Conservation (phyloP, 2,329 filamentous ascomycete genomes). For the Pseudocercospora fuligena region DNA sequence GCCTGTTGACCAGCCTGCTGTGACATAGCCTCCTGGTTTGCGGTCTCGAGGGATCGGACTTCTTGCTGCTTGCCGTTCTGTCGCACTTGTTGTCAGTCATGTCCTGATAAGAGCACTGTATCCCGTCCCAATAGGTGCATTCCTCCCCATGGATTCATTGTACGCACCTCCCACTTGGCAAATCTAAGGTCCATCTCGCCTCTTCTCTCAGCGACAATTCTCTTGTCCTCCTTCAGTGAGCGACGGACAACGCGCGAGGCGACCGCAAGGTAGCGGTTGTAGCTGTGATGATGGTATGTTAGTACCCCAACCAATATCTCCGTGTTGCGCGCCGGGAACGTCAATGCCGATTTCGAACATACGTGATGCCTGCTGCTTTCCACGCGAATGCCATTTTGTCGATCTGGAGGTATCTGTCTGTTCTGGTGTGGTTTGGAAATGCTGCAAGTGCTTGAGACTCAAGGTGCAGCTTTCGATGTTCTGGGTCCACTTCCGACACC, state of each 20-base stretch:
- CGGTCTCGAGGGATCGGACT: slow-evolving; percentile 68
- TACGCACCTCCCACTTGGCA: slow-evolving; percentile 91
- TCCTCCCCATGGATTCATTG: slow-evolving; percentile 69
- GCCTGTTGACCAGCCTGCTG: slow-evolving; percentile 46
- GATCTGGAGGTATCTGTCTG: slow-evolving; percentile 34
- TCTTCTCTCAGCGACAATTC: slow-evolving; percentile 84
- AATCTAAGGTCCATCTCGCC: slow-evolving; percentile 89
- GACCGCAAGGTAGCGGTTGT: slow-evolving; percentile 99
- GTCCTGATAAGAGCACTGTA: slow-evolving; percentile 2
- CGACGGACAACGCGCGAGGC: slow-evolving; percentile 93
- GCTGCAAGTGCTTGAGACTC: slow-evolving; percentile 17
- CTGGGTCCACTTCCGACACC: background rate
- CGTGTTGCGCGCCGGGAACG: background rate
- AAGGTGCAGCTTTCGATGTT: background rate
- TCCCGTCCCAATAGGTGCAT: background rate
- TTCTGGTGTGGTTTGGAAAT: slow-evolving; percentile 13
- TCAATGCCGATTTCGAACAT: slow-evolving; percentile 51
- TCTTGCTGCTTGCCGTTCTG: slow-evolving; percentile 98
- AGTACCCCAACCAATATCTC: slow-evolving; percentile 17
- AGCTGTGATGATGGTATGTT: slow-evolving; percentile 62
- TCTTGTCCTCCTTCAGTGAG: slow-evolving; percentile 94
- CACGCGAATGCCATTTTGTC: slow-evolving; percentile 93
- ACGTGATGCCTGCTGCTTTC: slow-evolving; percentile 98
- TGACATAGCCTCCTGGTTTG: slow-evolving; percentile 56
- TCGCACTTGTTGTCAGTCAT: slow-evolving; percentile 33